Conservation (phyloP, 2,329 filamentous ascomycete genomes). For the Dactylonectria macrodidyma region DNA sequence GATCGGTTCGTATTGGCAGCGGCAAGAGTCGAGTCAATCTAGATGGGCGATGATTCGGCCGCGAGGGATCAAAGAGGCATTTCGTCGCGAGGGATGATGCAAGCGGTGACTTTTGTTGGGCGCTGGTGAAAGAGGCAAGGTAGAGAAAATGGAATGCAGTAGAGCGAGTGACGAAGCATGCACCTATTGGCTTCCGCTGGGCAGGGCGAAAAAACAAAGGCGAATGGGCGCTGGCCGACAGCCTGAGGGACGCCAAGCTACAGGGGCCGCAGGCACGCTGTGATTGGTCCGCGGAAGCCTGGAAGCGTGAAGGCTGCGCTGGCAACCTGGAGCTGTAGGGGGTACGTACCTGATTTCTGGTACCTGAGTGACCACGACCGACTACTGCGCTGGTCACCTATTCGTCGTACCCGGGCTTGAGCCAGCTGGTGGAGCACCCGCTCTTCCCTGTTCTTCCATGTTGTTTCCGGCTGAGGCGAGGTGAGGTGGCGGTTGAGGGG, state of each 20-base stretch:
- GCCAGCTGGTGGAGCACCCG: not conserved
- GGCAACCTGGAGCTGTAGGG: constrained; percentile 36
- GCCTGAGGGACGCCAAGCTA: constrained; percentile 40
- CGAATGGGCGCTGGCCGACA: constrained; percentile 18
- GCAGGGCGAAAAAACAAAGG: constrained; percentile 43
- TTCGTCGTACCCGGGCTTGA: not conserved
- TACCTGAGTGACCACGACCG: constrained; percentile 11
- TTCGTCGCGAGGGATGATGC: constrained; percentile 44
- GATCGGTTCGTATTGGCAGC: constrained; percentile 33
- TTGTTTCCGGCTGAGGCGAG: not conserved
- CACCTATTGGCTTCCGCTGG: constrained; percentile 37
- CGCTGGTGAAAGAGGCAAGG: constrained; percentile 30
- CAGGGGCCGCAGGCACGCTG: constrained; percentile 33
- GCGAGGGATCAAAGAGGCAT: constrained; percentile 47
- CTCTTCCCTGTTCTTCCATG: not conserved
- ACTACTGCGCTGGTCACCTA: not conserved
- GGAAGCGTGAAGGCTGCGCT: constrained; percentile 37
- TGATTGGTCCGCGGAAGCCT: constrained; percentile 39
- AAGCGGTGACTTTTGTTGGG: constrained; percentile 44
- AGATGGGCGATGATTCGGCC: constrained; percentile 44
- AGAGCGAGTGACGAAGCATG: constrained; percentile 49
- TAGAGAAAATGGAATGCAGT: constrained; percentile 37
- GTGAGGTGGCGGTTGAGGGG: not conserved
- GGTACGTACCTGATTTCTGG: constrained; percentile 19
- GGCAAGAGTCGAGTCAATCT: constrained; percentile 31